A percentile compares a stretch with the other conserved stretches of the same genome.
phyloP scores from a whole-genome alignment of 2,329 filamentous ascomycete species.

The Ophiosphaerella narmari region DNA sequence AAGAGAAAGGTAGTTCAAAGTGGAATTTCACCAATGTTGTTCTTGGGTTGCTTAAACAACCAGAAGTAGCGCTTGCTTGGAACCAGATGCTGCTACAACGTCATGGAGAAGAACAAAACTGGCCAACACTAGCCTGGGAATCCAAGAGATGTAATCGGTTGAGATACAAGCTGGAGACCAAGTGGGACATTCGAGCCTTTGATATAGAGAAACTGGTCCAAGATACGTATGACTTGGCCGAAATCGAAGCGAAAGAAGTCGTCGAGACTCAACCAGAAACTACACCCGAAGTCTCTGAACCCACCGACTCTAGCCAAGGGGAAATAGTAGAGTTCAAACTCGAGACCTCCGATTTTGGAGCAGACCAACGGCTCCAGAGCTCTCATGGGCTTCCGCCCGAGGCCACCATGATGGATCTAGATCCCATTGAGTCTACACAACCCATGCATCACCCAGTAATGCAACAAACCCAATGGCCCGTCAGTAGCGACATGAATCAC shows the following conservation, averaged over 20 bases:
- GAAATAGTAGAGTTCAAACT: slow-evolving; percentile 44
- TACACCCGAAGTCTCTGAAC: slow-evolving; percentile 29
- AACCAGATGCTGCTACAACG: slow-evolving; percentile 59
- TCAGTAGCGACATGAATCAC: slow-evolving; percentile 40
- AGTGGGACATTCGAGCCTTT: slow-evolving; percentile 58
- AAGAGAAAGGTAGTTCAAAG: slow-evolving; percentile 64
- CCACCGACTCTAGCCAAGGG: slow-evolving; percentile 31
- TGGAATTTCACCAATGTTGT: slow-evolving; percentile 73
- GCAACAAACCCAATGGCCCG: slow-evolving; percentile 40
- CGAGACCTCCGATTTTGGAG: slow-evolving; percentile 37
- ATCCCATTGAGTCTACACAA: slow-evolving; percentile 39
- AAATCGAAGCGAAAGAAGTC: slow-evolving; percentile 37
- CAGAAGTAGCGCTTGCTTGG: slow-evolving; percentile 65
- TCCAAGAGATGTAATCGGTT: slow-evolving; percentile 67
- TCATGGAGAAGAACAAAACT: slow-evolving; percentile 59
- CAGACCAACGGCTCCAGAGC: slow-evolving; percentile 33
- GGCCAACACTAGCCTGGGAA: slow-evolving; percentile 60
- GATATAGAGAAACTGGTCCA: slow-evolving; percentile 63
- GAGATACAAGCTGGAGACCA: slow-evolving; percentile 69
- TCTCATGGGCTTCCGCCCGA: slow-evolving; percentile 39
- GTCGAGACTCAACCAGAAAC: slow-evolving; percentile 29
- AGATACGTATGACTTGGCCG: slow-evolving; percentile 61
- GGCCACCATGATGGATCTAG: slow-evolving; percentile 43
- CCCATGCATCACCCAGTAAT: slow-evolving; percentile 35
- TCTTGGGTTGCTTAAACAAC: slow-evolving; percentile 69